Evolutionary conservation across 306 rosid species (phyloP).

Genomic region (Cyclanthera cordifolia): DNA sequence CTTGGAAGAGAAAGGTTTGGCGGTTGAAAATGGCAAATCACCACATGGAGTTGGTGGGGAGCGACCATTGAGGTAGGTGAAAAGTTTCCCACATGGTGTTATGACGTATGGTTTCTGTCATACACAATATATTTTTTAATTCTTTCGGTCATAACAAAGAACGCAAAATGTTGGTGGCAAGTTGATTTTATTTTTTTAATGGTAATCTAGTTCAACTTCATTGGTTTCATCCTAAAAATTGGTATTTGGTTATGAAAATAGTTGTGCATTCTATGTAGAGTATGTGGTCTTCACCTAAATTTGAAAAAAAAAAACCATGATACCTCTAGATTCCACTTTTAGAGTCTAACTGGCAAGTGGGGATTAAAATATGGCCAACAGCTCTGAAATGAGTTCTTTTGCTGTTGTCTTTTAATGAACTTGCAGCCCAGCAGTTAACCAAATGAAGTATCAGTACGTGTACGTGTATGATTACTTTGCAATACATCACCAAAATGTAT

Average conservation of each 20-base stretch:
- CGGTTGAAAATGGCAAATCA: slow-evolving; percentile 14
- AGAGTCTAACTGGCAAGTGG: not conserved
- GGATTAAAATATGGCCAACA: not conserved
- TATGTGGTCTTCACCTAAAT: too few relatives aligned
- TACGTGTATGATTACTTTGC: not conserved
- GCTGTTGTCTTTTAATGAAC: not conserved
- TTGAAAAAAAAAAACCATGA: too few relatives aligned
- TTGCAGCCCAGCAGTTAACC: not conserved
- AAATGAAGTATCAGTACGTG: not conserved
- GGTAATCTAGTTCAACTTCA: too few relatives aligned
- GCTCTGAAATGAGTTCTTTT: not conserved
- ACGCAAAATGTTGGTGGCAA: too few relatives aligned
- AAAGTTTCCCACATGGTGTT: slow-evolving; percentile 21
- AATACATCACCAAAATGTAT: not conserved
- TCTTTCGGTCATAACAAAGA: not conserved
- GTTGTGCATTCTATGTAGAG: too few relatives aligned
- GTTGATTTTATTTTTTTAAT: too few relatives aligned
- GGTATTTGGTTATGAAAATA: too few relatives aligned
- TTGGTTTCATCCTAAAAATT: too few relatives aligned
- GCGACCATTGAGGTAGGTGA: slow-evolving; percentile 10
- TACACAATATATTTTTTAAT: not conserved
- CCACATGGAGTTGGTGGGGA: slow-evolving; percentile 18
- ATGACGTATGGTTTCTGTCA: slow-evolving; percentile 12
- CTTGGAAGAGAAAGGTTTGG: slow-evolving; percentile 13
- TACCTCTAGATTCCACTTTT: not conserved